Evolutionary conservation across 306 rosid species (phyloP), one percentile per base, ranked within the genome.

Genomic region (Sphenostylis stenocarpa): DNA sequence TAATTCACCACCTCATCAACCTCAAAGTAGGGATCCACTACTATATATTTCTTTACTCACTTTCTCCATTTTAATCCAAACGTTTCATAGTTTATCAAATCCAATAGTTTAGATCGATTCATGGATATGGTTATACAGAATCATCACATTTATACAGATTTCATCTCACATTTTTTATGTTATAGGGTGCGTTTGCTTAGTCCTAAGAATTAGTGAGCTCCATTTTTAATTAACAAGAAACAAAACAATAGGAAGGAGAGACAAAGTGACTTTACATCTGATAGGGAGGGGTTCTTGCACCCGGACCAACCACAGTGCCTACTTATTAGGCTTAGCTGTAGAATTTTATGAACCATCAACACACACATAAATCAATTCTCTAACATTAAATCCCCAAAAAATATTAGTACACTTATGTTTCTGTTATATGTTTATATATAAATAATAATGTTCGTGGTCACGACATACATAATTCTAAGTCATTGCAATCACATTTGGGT

Each of bases 301-400:
- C 77, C 77, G 85, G 81, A 84, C 86, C 85, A 86, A 83, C 87
- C 85, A 86, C 87, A 80, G 84, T 86, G 81, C 90, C 90, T 76
- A 85, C 45, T 75, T 73, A 65, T 48, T 83, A 86, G 90, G 75
- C 91, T 83, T 78, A 81, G 88, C 83, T 83, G 77, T 72, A 56
- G 79, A 70, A 55, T 68, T 80, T 52, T 76, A 68, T 53, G 68
- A 64, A 64, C 80, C 80, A 78, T 77, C 76, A 23, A 29, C 76
- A 55, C 71, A 49, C 78, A 61, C 75, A 43, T 66, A 53, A 72
- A 61, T 76, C 75, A 81, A 68, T 75, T 75, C 79, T 63, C 41
- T 6, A 57, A 41, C 21, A 72, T 49, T 28, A 53, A 8, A 43
- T n/a, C 38, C 57, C 34, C 17, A 34, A 4, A 26, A 51, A 39